phyloP scores from a whole-genome alignment of 305 asterid species.

The Withania somnifera region DNA sequence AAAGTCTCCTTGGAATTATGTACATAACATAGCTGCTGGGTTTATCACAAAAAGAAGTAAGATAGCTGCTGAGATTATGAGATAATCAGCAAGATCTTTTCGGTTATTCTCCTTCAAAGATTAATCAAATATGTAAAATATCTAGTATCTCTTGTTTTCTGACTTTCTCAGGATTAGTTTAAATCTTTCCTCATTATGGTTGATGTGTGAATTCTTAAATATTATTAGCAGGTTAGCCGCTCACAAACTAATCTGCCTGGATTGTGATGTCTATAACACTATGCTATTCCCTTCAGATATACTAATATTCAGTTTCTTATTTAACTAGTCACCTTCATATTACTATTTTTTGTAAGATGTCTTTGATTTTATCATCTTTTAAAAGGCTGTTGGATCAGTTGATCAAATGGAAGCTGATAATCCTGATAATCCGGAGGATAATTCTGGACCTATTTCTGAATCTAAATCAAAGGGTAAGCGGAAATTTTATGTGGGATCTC shows the following conservation, averaged over 20 bases:
- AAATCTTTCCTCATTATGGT: neutral
- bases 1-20: neutral
- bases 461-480: conserved; percentile 68
- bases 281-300: neutral
- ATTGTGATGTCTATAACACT: neutral
- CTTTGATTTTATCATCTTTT: neutral
- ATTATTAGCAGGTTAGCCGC: neutral
- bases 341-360: neutral
- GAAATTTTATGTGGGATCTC: conserved; percentile 73
- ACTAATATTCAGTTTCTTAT: neutral
- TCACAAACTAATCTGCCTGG: neutral
- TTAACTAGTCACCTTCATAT: neutral
- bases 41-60: neutral
- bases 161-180: neutral
- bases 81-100: neutral
- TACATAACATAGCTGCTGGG: neutral
- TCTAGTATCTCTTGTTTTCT: neutral
- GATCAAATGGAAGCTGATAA: conserved; percentile 89
- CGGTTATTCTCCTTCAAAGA: neutral
- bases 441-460: conserved; percentile 50
- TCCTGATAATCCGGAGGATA: conserved; percentile 58
- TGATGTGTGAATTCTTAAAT: neutral
- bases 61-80: neutral
- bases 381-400: conserved; percentile 75
- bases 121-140: neutral